phyloP scores from a whole-genome alignment of 2,329 filamentous ascomycete genomes.

The Arthrinium phaeospermum region DNA sequence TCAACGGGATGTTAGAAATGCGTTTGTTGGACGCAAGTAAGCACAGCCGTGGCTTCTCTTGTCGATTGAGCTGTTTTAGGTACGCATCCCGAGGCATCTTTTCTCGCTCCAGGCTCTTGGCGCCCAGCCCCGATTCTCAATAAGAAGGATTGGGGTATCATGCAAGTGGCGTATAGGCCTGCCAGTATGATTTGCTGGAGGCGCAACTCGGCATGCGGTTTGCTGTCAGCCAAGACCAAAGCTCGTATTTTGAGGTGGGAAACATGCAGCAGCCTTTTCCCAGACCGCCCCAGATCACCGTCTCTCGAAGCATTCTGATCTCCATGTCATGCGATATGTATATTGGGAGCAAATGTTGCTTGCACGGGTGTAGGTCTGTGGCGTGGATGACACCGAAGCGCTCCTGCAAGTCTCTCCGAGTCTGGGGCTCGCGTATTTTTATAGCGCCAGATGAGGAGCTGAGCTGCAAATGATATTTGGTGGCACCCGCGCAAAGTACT shows the following conservation, averaged over 20 bases:
- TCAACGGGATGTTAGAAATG: neutral
- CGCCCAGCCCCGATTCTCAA: neutral
- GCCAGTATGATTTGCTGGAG: neutral
- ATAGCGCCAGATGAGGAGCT: neutral
- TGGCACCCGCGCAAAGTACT: neutral
- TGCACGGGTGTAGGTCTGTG: neutral
- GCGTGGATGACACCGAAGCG: neutral
- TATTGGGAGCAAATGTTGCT: neutral
- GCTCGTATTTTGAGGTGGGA: neutral
- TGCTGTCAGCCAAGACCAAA: neutral
- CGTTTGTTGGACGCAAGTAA: neutral
- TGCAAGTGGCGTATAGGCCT: neutral
- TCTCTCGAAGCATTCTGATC: neutral
- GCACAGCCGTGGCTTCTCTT: neutral
- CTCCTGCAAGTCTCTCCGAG: neutral
- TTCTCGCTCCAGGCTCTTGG: neutral
- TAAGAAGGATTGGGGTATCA: neutral
- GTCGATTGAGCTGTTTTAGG: neutral
- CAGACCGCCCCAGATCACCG: neutral
- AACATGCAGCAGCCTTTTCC: neutral
- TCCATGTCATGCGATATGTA: neutral
- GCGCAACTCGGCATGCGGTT: neutral
- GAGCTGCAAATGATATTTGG: neutral
- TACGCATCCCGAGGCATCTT: neutral
- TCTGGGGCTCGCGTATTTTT: neutral